Evolutionary conservation across 805 yeast species (phyloP).

Genomic region (Wilhelminamyces savonicus): DNA sequence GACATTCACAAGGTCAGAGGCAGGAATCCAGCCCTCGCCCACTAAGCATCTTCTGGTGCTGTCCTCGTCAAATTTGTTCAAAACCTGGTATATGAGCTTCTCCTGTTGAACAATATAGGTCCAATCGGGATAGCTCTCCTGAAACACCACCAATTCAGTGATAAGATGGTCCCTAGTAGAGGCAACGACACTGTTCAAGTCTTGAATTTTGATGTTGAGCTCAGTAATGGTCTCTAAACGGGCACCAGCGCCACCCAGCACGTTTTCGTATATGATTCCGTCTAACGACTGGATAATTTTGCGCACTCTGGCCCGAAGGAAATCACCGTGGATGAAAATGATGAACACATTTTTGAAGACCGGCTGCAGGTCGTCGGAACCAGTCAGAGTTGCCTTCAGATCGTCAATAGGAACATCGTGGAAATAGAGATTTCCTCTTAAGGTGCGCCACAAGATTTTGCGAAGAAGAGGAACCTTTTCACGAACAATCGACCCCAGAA

Average conservation of each 20-base stretch:
- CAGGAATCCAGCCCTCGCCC: conserved; percentile 74
- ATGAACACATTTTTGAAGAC: conserved; percentile 31
- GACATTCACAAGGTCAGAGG: conserved; percentile 36
- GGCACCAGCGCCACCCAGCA: conserved; percentile 20
- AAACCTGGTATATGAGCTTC: conserved; percentile 48
- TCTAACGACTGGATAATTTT: conserved; percentile 33
- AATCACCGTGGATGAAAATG: conserved; percentile 36
- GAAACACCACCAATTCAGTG: conserved; percentile 30
- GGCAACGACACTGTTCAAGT: conserved; percentile 25
- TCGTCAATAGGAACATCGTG: conserved; percentile 30
- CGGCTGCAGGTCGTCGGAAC: conserved; percentile 8
- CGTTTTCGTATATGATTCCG: conserved; percentile 32
- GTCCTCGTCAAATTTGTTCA: conserved; percentile 67
- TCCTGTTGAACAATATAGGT: conserved; percentile 41
- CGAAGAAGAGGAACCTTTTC: conserved; percentile 32
- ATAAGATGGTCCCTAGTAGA: conserved; percentile 30
- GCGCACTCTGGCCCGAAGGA: conserved; percentile 26
- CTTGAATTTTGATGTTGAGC: conserved; percentile 25
- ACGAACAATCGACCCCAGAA: conserved; percentile 30
- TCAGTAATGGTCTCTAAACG: conserved; percentile 22
- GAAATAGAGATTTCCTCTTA: conserved; percentile 36
- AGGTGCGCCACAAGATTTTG: conserved; percentile 36
- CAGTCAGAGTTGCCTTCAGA: conserved; percentile 9
- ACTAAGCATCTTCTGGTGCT: conserved; percentile 57
- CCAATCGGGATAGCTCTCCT: conserved; percentile 28